Evolutionary conservation across 306 rosid species (phyloP).

Genomic region (Castanea sativa): DNA sequence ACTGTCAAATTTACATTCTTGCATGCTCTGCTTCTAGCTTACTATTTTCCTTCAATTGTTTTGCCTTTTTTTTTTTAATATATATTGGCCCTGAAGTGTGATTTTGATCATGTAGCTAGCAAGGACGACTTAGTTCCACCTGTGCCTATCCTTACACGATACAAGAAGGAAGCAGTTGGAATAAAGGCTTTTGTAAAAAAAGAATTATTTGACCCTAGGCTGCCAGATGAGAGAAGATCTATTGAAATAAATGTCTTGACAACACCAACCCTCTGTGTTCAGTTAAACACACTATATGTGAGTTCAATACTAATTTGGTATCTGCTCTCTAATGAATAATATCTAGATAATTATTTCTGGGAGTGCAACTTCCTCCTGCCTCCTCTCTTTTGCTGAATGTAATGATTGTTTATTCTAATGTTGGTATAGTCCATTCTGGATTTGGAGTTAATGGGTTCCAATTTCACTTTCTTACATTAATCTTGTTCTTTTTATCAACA

Average conservation of each 20-base stretch:
- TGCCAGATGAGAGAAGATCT: conserved; percentile 75
- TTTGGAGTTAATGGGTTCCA: conserved; percentile 1
- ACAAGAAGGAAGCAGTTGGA: conserved; percentile 76
- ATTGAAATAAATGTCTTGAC: conserved; percentile 69
- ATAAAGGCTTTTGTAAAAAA: conserved; percentile 97
- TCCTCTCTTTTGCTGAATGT: not conserved
- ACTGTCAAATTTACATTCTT: conserved; percentile 13
- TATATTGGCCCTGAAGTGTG: conserved; percentile 10
- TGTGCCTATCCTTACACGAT: conserved; percentile 84
- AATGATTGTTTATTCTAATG: not conserved
- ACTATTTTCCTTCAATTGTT: not conserved
- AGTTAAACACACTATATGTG: conserved; percentile 86
- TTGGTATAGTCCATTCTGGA: not conserved
- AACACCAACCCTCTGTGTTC: conserved; percentile 86
- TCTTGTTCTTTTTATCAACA: conserved; percentile 5
- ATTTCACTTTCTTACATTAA: conserved; percentile 9
- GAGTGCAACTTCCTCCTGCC: not conserved
- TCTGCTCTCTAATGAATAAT: not conserved
- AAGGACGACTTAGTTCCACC: conserved; percentile 94
- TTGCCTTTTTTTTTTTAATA: not conserved
- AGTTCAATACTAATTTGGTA: conserved; percentile 40
- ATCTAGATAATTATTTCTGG: conserved; percentile 7
- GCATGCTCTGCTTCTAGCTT: conserved; percentile 11
- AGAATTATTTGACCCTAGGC: conserved; percentile 85
- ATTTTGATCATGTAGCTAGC: conserved; percentile 60